Conservation (phyloP, 2,329 filamentous ascomycete species). For the Uncinocarpus reesii region DNA sequence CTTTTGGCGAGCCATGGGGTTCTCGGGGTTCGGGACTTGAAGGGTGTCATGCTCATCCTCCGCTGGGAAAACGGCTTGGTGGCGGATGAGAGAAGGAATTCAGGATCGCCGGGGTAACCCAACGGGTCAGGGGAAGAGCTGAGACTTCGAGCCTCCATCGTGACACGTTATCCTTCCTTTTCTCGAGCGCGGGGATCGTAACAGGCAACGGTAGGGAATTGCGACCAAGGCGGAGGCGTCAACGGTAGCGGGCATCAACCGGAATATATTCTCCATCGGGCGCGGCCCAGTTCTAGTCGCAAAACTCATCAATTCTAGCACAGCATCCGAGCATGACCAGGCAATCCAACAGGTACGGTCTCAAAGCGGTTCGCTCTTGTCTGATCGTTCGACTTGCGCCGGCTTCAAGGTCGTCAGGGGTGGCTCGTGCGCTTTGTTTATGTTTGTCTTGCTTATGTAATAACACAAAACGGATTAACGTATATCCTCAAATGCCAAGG, state of each 20-base stretch:
- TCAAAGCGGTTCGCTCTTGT: neutral
- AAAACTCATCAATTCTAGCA: neutral
- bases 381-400: neutral
- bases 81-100: conserved; percentile 36
- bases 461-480: neutral
- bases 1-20: conserved; percentile 10
- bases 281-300: neutral
- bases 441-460: conserved; percentile 3
- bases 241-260: neutral
- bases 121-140: conserved; percentile 37
- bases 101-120: conserved; percentile 33
- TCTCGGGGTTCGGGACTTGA: conserved; percentile 26
- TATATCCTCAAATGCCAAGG: neutral
- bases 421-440: conserved; percentile 17
- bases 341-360: neutral
- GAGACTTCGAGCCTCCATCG: conserved; percentile 28
- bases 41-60: conserved; percentile 33
- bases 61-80: conserved; percentile 31
- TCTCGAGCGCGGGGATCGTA: neutral
- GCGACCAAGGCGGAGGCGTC: neutral
- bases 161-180: conserved; percentile 4
- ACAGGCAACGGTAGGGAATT: neutral
- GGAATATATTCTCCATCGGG: conserved; percentile 6
- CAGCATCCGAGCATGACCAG: neutral
- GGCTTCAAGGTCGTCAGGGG: neutral